Evolutionary conservation across 345 rosid genomes (phyloP).

Genomic region (Ailanthus altissimus): DNA sequence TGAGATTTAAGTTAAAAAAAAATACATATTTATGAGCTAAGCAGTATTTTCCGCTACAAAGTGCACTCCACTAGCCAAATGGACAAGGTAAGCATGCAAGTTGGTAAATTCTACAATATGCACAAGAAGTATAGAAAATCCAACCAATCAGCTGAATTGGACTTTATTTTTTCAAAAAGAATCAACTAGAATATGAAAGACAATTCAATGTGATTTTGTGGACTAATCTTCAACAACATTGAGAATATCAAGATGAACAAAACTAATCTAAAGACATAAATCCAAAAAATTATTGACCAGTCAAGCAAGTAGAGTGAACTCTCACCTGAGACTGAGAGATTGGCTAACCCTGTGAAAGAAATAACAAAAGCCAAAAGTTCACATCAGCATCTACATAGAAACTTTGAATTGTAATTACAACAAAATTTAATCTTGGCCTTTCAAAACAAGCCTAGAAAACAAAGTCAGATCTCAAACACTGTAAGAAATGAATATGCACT

Average conservation of each 20-base stretch:
- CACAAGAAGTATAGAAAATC: background rate
- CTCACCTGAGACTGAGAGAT: conserved; percentile 85
- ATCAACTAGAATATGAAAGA: background rate
- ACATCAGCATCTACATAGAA: conserved; percentile 22
- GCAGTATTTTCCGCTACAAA: background rate
- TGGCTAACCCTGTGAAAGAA: conserved; percentile 68
- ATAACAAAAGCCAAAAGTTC: conserved; percentile 18
- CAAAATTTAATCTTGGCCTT: conserved; percentile 5
- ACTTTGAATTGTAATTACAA: background rate
- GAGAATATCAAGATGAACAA: background rate
- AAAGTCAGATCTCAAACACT: no score
- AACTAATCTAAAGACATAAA: background rate
- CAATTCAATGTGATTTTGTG: background rate
- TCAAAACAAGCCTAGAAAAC: background rate
- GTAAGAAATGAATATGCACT: background rate
- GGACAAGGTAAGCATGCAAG: background rate
- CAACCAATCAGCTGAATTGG: background rate
- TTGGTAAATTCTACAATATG: background rate
- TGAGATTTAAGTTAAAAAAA: background rate
- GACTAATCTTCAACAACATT: background rate
- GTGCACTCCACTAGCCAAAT: background rate
- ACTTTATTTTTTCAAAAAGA: background rate
- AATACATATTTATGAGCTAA: background rate
- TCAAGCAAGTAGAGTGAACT: conserved; percentile 33
- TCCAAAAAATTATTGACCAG: conserved; percentile 10